Conservation (phyloP, 139 green algal genomes). For the Chlamydomonas sp. region DNA sequence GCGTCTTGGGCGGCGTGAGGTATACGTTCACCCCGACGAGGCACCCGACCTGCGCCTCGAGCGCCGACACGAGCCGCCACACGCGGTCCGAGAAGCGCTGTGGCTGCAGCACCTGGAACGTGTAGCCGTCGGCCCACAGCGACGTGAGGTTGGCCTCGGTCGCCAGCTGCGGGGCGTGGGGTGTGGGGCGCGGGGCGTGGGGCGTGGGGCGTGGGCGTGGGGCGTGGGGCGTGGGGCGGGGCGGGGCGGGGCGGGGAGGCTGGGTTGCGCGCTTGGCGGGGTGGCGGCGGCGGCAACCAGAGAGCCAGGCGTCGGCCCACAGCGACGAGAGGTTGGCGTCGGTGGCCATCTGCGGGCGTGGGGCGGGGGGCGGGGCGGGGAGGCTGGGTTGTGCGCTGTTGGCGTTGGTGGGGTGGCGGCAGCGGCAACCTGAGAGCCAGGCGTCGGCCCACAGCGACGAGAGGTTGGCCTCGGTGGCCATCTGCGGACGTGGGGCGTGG, state of each 20-base stretch:
- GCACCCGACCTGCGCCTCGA: conserved; percentile 65
- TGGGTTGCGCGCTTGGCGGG: too few species aligned
- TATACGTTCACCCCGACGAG: conserved; percentile 69
- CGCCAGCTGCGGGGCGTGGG: not conserved
- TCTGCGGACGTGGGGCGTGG: not conserved
- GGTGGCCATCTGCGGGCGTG: too few species aligned
- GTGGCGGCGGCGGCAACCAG: too few species aligned
- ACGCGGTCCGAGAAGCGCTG: conserved; percentile 56
- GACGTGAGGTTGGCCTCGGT: not conserved
- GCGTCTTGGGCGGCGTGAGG: conserved; percentile 11
- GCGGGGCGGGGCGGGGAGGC: too few species aligned
- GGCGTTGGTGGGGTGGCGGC: conserved; percentile 77
- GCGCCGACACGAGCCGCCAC: conserved; percentile 40
- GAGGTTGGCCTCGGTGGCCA: not conserved
- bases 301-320: too few species aligned
- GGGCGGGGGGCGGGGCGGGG: too few species aligned
- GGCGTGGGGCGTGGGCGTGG: too few species aligned
- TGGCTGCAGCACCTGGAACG: conserved; percentile 56
- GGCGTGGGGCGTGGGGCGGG: too few species aligned
- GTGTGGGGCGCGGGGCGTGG: too few species aligned
- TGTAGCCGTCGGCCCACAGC: conserved; percentile 3
- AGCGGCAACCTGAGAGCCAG: conserved; percentile 26
- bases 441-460: not conserved
- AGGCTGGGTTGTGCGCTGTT: too few species aligned
- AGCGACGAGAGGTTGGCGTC: too few species aligned